Evolutionary conservation across 78 protist genomes (phyloP), one percentile per base, ranked within the genome.

Genomic region (Creolimax fragrantissima): DNA sequence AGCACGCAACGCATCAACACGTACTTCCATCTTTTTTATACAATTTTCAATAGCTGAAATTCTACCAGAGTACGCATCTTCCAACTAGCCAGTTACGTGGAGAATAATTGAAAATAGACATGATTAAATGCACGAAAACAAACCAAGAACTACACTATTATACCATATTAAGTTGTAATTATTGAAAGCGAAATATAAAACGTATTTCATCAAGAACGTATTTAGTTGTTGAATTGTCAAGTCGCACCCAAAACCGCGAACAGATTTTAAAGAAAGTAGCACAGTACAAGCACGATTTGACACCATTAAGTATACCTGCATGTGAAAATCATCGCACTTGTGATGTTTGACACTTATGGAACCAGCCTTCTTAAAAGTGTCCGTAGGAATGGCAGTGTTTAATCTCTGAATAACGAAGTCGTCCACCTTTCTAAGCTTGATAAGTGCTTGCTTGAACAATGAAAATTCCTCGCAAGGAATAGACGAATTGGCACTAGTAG

Each of bases 341-440:
- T 45, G 36, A n/a, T 88, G 90, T 32, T 88, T 88, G 7, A 24
- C 44, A 6, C 11, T 5, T 5, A 88, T 36, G 43, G 90, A 43
- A n/a, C 43, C 90, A 5, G 5, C 41, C 42, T 32, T n/a, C 44
- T 88, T 88, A 11, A 88, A 88, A 6, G 90, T 88, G 7, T 88
- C 90, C 36, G 90, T 88, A 5, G 90, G 90, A 74, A 88, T 88
- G 43, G 47, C 67, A n/a, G 45, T 88, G 7, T 88, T 88, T 32
- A 88, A 32, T 47, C 11, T 89, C 35, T 45, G 92, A 32, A 7
- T 2, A 6, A 89, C 83, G 11, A 45, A 89, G 92, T 89, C 92
- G 35, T 89, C 92, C 35, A 89, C 42, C 3, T 45, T 47, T 42
- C 92, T 4, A 35, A 89, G 92, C 43, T 47, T 45, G 41, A 66